A percentile compares a stretch with the other conserved stretches of the same genome.
Evolutionary conservation across 768 basidiomycete genomes (phyloP).

Genomic region (Suillus paluster): DNA sequence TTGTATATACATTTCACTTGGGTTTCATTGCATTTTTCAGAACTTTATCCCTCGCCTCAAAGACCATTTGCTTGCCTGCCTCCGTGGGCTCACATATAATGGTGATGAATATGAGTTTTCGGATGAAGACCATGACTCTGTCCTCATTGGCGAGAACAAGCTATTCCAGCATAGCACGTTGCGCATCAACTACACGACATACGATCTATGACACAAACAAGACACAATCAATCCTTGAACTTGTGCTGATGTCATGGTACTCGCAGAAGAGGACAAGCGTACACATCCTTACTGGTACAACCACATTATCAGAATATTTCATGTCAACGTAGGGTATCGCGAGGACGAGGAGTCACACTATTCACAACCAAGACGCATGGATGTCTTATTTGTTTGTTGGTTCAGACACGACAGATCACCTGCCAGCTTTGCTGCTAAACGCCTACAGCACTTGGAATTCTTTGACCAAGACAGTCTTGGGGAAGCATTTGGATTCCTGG

Average conservation of each 20-base stretch:
- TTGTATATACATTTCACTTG: neutral
- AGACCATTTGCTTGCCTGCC: slow-evolving; percentile 15
- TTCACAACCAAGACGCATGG: slow-evolving; percentile 23
- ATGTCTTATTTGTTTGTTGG: slow-evolving; percentile 49
- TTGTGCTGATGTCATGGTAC: too few relatives aligned
- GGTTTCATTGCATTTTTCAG: slow-evolving; percentile 18
- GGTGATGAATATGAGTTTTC: slow-evolving; percentile 25
- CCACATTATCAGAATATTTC: too few relatives aligned
- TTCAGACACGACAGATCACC: slow-evolving; percentile 32
- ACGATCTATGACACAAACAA: too few relatives aligned
- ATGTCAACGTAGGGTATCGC: too few relatives aligned
- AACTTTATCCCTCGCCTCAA: slow-evolving; percentile 30
- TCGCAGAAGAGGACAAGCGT: too few relatives aligned
- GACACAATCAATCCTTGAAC: too few relatives aligned
- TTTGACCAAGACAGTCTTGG: slow-evolving; percentile 23
- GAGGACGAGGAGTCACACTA: too few relatives aligned
- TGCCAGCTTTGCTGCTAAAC: slow-evolving; percentile 30
- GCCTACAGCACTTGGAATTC: slow-evolving; percentile 44
- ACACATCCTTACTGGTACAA: too few relatives aligned
- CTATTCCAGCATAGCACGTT: slow-evolving; percentile 39
- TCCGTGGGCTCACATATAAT: slow-evolving; percentile 8
- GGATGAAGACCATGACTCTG: slow-evolving; percentile 19
- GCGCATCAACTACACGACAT: slow-evolving; percentile 36
- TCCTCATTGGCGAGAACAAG: slow-evolving; percentile 31
- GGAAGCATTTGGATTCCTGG: slow-evolving; percentile 47